Evolutionary conservation across 148 eudicot species (phyloP).

Genomic region (Oxyria digyna): DNA sequence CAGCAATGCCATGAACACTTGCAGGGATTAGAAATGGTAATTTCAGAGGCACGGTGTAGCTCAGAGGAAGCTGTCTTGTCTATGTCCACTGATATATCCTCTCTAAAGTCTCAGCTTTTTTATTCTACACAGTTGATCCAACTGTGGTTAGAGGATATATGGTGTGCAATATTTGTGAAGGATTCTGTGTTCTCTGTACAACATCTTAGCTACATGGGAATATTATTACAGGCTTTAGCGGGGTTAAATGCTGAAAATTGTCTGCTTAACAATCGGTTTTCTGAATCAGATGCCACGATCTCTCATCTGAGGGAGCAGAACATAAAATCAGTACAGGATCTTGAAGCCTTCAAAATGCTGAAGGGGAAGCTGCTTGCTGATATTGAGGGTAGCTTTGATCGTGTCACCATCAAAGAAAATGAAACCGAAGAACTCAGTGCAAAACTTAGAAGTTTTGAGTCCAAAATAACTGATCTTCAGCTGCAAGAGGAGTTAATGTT

Average conservation of each 20-base stretch:
- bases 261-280: constrained; percentile 41
- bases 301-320: constrained; percentile 56
- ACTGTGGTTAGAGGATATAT: constrained; percentile 59
- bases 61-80: constrained; percentile 31
- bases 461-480: constrained; percentile 51
- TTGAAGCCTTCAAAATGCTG: constrained; percentile 39
- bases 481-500: constrained; percentile 61
- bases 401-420: constrained; percentile 45
- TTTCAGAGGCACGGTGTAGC: constrained; percentile 23
- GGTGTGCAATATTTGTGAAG: constrained; percentile 65
- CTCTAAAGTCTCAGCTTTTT: constrained; percentile 41
- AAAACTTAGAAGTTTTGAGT: constrained; percentile 43
- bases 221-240: constrained; percentile 48
- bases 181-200: constrained; percentile 61
- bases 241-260: constrained; percentile 64
- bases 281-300: constrained; percentile 48
- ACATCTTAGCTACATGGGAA: constrained; percentile 68
- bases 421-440: constrained; percentile 36
- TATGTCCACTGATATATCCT: constrained; percentile 29
- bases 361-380: constrained; percentile 55
- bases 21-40: constrained; percentile 38
- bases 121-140: constrained; percentile 25
- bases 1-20: constrained; percentile 28
- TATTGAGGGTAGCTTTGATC: constrained; percentile 44
- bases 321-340: constrained; percentile 41